phyloP scores from a whole-genome alignment of 441 rosid species.

The Lepidium campestre region DNA sequence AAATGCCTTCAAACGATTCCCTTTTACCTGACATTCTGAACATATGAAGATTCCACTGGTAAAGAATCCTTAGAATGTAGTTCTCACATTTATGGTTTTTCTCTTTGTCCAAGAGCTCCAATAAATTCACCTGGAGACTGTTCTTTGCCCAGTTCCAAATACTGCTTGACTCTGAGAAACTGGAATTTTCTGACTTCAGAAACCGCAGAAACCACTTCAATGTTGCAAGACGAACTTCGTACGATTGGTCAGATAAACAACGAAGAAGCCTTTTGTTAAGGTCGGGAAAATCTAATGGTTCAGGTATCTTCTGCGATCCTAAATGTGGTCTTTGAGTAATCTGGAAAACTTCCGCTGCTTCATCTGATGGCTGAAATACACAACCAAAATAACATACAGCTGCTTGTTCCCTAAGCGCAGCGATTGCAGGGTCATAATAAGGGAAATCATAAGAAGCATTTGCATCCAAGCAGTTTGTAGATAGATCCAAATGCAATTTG shows the following conservation, averaged over 20 bases:
- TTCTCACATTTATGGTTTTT: constrained; percentile 63
- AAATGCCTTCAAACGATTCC: constrained; percentile 30
- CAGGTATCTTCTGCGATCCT: constrained; percentile 23
- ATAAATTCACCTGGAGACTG: constrained; percentile 59
- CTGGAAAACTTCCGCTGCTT: constrained; percentile 37
- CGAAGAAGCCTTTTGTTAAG: constrained; percentile 52
- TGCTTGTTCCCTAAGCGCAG: constrained; percentile 83
- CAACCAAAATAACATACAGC: constrained; percentile 79
- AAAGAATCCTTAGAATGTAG: constrained; percentile 75
- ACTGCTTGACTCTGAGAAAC: constrained; percentile 32
- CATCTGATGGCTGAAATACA: constrained; percentile 55
- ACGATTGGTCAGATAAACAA: constrained; percentile 67
- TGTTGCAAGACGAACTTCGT: constrained; percentile 88
- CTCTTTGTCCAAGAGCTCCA: constrained; percentile 59
- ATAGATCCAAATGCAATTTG: constrained; percentile 58
- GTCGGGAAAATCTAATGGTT: constrained; percentile 35
- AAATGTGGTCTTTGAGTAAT: constrained; percentile 31
- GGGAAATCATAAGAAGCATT: constrained; percentile 49
- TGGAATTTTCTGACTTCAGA: constrained; percentile 45
- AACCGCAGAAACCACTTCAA: constrained; percentile 80
- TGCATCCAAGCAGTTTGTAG: constrained; percentile 62
- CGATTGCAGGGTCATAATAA: constrained; percentile 71
- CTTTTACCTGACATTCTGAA: constrained; percentile 34
- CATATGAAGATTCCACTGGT: constrained; percentile 73
- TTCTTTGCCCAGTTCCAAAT: constrained; percentile 61